A percentile compares a stretch with the other conserved stretches of the same genome.
These are phyloP conservation scores for Neofusicoccum kwambonambiense DNA, from an alignment of 2,329 filamentous ascomycete genomes.

Conservation along the genomic window DNA sequence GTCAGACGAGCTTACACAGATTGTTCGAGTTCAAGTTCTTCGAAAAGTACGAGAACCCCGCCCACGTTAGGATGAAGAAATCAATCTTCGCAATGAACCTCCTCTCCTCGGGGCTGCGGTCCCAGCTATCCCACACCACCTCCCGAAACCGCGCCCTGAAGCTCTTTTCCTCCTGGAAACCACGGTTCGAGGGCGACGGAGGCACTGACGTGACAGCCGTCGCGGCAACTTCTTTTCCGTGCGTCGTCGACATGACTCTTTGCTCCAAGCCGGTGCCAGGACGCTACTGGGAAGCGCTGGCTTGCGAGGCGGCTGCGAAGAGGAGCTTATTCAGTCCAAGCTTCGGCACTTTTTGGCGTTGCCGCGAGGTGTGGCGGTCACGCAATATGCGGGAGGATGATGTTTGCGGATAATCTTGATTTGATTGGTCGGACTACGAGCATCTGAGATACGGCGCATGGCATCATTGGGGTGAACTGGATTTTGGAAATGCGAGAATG, in stretches of 20 bases:
- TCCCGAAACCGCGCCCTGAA: neutral
- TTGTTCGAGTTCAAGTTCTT: constrained; percentile 13
- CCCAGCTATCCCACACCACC: neutral
- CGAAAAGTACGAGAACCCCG: constrained; percentile 6
- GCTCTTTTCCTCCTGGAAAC: neutral
- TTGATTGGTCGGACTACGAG: neutral
- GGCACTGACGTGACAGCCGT: neutral
- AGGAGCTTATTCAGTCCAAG: neutral
- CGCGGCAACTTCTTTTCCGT: neutral
- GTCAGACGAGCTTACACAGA: neutral
- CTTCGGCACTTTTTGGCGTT: neutral
- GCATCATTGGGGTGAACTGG: too few species aligned
- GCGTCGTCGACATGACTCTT: neutral
- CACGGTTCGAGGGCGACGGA: neutral
- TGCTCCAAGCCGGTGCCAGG: neutral
- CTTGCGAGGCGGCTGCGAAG: neutral
- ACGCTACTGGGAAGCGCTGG: neutral
- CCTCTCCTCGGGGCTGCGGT: neutral
- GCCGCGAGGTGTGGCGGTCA: neutral
- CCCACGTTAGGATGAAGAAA: constrained; percentile 11
- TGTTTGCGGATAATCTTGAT: neutral
- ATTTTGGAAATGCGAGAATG: too few species aligned
- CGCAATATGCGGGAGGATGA: neutral
- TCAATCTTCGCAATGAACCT: constrained; percentile 5
- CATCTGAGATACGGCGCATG: too few species aligned